Base-by-base conservation (phyloP, 2,329 filamentous ascomycete genomes). In the Fonsecaea erecta region DNA sequence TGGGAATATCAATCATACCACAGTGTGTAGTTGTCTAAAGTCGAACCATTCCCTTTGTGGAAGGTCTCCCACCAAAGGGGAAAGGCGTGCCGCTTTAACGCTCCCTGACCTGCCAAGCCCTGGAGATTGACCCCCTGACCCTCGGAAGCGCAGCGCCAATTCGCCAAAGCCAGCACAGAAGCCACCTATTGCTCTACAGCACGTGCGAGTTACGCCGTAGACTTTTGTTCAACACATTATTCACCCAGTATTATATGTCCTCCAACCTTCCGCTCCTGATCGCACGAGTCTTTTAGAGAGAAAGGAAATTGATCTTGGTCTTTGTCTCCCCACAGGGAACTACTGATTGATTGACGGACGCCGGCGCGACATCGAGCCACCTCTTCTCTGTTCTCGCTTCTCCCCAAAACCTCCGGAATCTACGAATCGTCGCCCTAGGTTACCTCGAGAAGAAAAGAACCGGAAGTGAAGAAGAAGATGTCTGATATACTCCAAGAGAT, bases 401-500 rank as follows among this genome's bases (percentile, higher is more conserved):
- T 21, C 37, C 21, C 18, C 18, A n/a, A 7, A 9, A 21, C 51
- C 30, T 8, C 28, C n/a, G n/a, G 28, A 8, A 30, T 30, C 46
- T 30, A 24, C 48, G 24, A 61, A 43, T 18, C n/a, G 78, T 48
- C 21, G 43, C 18, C 28, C 28, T 30, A 4, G 28, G 8, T 30
- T 30, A 8, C 8, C 9, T 24, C 6, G 8, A 14, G 28, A 30
- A 3, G 28, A 24, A 3, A 26, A 24, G 14, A 11, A 14, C 12
- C 24, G 21, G 18, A 48, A 48, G 26, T 3, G 28, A n/a, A 30
- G 28, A 30, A 48, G 3, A 73, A 71, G 66, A 82, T 84, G 81
- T 84, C 83, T 68, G 85, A 87, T 68, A 83, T 85, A 71, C 75
- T 87, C 72, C 85, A 87, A 75, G 85, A 88, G 70, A 77, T 88